Base-by-base conservation (phyloP, 2,329 filamentous ascomycete species). In the Pseudocercospora fuligena region DNA sequence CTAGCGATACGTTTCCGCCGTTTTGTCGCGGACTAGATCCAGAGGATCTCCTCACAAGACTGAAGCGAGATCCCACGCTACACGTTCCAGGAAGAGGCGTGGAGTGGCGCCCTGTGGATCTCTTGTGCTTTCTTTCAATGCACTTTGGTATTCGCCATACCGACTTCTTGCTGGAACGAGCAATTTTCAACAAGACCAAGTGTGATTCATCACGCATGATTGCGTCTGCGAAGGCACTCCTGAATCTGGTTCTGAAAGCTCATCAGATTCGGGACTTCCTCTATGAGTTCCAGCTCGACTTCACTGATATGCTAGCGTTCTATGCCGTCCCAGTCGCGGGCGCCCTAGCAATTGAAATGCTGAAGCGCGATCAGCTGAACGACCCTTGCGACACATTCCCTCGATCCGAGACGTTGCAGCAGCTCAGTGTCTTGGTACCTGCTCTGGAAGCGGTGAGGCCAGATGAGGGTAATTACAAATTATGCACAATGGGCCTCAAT, bases 111-210 rank as follows among this genome's bases (percentile, higher is more conserved):
- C 69, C 65, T 1, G 23, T 65, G 4, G 70, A 72, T 40, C 63
- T 72, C 5, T 56, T 56, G 9, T 67, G 64, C 57, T 64, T 69
- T 25, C 49, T 70, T 1, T 58, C 58, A 4, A 36, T 64, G 5
- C 69, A 72, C 33, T 60, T 31, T 8, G 60, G 61, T 1, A 57
- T 60, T 3, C 63, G 47, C 1, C 68, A 71, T 27, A 61, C 59
- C 19, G 65, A 67, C 4, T 72, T 72, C 60, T 51, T 72, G 5
- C 65, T 72, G 6, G 70, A 72, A 40, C 66, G 69, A 12, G 70
- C 69, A 1, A 57, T 64, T 2, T 60, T 68, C 25, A 70, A 70
- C 47, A 63, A 62, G 11, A 61, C 46, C 5, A 65, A 66, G n/a
- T 61, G 49, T 6, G 47, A 71, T 23, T 19, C 69, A 5, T 57